Evolutionary conservation across 108 stramenopile genomes (phyloP), one percentile per base, ranked within the genome.

Genomic region (Parmales sp.): DNA sequence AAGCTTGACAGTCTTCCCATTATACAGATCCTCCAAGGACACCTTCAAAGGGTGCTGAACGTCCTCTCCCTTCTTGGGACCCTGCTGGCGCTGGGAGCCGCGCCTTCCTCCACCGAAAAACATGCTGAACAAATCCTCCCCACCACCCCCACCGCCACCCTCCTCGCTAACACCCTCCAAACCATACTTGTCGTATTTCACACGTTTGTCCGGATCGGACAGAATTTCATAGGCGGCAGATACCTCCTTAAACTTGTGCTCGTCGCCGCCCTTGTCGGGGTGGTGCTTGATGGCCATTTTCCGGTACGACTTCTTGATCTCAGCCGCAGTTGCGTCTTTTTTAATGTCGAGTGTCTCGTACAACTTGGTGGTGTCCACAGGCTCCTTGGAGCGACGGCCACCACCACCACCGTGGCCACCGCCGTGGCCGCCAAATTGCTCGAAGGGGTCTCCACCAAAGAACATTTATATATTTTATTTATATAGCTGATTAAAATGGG

Each of bases 11-110:
- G 93, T 97, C 82, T 96, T 95, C 34, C 98, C 96, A 71, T 96
- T 97, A 88, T 97, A 99, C 70, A 98, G 78, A 74, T 99, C 96
- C 64, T 99, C 95, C 71, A 99, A 78, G 49, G 78, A 74, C 23
- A 96, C 95, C 70, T 93, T 91, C 65, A 99, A 76, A 16, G 91
- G 87, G 79, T 96, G 94, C 71, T 92, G 88, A 68, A 95, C 86
- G 75, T 90, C 89, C 45, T 95, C 93, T 7, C 94, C 91, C 71
- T 92, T 93, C 44, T 86, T 79, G n/a, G 90, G 92, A 18, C 83
- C 92, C 51, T 69, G 67, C 23, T 63, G 63, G 45, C 82, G 75
- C n/a, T 89, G 70, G 13, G 80, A 50, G 60, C 49, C 69, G 13
- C 89, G 69, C 16, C 83, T 68, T 18, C 90, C 89, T 11, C 92